Evolutionary conservation across 352 stramenopile species (phyloP).

Genomic region (Phytophthora parvispora): DNA sequence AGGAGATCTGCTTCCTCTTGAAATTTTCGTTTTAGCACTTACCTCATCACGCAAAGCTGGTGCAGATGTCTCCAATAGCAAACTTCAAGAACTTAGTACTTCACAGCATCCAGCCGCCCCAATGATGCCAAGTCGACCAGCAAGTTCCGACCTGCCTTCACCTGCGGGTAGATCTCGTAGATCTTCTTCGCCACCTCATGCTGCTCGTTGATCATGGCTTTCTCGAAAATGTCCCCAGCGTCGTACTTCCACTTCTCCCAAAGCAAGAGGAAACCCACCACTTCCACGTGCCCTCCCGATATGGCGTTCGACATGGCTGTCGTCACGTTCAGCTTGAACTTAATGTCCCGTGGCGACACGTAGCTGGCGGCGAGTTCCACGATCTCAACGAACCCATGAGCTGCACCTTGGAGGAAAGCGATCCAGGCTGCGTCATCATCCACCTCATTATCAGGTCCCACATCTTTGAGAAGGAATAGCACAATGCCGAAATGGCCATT

Average conservation of each 20-base stretch:
- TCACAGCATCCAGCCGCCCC: no score
- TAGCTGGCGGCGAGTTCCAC: background rate
- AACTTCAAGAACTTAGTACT: no score
- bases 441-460: no score
- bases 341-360: background rate
- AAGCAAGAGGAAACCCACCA: background rate
- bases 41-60: no score
- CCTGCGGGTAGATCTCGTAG: background rate
- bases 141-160: background rate
- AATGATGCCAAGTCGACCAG: no score
- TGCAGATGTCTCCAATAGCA: no score
- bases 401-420: background rate
- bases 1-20: no score
- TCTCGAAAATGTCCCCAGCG: background rate
- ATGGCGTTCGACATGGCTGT: conserved; percentile 1
- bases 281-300: background rate
- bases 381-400: background rate
- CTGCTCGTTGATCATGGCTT: background rate
- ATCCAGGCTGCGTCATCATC: no score
- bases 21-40: no score
- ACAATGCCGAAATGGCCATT: no score
- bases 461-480: no score
- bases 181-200: background rate
- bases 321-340: background rate
- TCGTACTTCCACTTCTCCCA: background rate